Evolutionary conservation across 345 rosid genomes (phyloP), one percentile per base, ranked within the genome.

Genomic region (Eucalyptus polyanthemos): DNA sequence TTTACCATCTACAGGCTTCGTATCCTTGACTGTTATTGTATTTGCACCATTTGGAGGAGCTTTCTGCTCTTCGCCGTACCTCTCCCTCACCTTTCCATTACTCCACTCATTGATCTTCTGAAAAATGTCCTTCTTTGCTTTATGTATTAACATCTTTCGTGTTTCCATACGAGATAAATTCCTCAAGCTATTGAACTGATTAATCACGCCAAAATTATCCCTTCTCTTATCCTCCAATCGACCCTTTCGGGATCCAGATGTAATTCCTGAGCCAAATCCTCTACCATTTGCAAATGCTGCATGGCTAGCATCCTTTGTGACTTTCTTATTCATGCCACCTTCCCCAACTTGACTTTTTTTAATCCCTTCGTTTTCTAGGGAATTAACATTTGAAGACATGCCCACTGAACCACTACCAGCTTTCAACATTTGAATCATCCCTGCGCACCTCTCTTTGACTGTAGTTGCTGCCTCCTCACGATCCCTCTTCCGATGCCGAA

Each of bases 101-200:
- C 62, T 54, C 58, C 58, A 85, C 90, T 86, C 91, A 37, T 89
- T 76, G 15, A 94, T 89, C 88, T 87, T 54, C 88, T 86, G 37
- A 40, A 15, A 22, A 87, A 95, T 92, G 31, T 88, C 90, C 80
- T 67, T 91, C 89, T 81, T 90, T 76, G 94, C 95, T 93, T 89
- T 92, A 16, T 54, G 45, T 87, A 91, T 87, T 89, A 94, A 86
- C 81, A 93, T 49, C 83, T 88, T 92, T 54, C 76, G 90, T 88
- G 56, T 76, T 87, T 86, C 90, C 14, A 56, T 47, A 49, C 25
- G 92, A 31, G 93, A 83, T 53, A 91, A 12, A 86, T 91, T 86
- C 2, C 58, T 19, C 58, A 19, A 17, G 58, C 10, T 53, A 4
- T 53, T 53, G 58, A 19, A 53, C 24, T 53, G 24, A 53, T 19